These are phyloP conservation scores for Epithemia pelagica DNA, from an alignment of 108 stramenopile genomes.

Conservation along the genomic window DNA sequence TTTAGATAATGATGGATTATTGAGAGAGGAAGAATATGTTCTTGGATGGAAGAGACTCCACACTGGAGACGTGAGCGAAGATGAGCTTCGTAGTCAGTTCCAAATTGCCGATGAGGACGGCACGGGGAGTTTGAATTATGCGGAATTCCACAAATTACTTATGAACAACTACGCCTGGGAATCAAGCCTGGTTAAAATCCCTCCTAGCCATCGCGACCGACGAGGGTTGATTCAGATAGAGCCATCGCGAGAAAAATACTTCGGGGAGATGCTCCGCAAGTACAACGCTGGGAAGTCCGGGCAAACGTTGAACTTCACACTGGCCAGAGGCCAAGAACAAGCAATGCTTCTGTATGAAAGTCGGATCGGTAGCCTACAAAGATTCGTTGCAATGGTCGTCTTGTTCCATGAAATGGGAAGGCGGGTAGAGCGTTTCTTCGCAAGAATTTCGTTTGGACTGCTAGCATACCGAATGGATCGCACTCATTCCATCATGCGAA, in stretches of 20 bases:
- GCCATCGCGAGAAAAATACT: constrained; percentile 46
- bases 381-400: constrained; percentile 74
- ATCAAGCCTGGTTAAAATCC: constrained; percentile 21
- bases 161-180: not conserved
- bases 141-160: constrained; percentile 25
- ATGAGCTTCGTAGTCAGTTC: too few species aligned
- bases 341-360: constrained; percentile 61
- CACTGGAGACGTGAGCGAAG: too few species aligned
- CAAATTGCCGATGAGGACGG: constrained; percentile 25
- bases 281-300: constrained; percentile 28
- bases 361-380: constrained; percentile 65
- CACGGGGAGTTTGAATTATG: constrained; percentile 31
- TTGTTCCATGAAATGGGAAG: constrained; percentile 78
- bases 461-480: constrained; percentile 54
- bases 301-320: constrained; percentile 30
- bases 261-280: constrained; percentile 51
- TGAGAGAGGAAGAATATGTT: constrained; percentile 40
- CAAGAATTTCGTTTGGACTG: constrained; percentile 44
- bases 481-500: constrained; percentile 59
- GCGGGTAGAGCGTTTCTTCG: constrained; percentile 55
- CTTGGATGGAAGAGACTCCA: constrained; percentile 22
- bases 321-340: constrained; percentile 43
- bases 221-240: constrained; percentile 53
- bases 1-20: constrained; percentile 28
- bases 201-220: constrained; percentile 40